Evolutionary conservation across 306 rosid genomes (phyloP).

Genomic region (Clitoria ternatea): DNA sequence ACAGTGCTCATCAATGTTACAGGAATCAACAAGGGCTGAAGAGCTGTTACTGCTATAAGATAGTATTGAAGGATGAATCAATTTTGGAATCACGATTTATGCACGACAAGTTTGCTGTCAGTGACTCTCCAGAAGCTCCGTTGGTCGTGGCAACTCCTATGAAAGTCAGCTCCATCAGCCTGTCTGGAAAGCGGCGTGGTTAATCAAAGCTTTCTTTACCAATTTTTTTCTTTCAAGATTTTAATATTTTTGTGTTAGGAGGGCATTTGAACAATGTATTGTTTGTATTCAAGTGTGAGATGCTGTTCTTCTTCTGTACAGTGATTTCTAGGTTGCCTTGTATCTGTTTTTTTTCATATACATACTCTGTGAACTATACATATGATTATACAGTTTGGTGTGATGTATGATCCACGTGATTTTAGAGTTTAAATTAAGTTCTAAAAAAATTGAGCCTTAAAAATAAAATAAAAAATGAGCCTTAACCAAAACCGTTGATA

Average conservation of each 20-base stretch:
- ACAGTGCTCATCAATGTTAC: constrained; percentile 79
- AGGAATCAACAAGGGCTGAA: constrained; percentile 90
- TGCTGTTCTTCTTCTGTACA: constrained; percentile 26
- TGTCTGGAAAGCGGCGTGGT: constrained; percentile 58
- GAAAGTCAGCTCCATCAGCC: constrained; percentile 94
- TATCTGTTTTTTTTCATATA: constrained; percentile 17
- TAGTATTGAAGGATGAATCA: constrained; percentile 81
- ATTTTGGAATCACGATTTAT: constrained; percentile 85
- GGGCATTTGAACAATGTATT: not conserved
- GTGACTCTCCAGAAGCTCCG: constrained; percentile 88
- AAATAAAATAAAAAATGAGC: no score
- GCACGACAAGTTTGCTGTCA: constrained; percentile 79
- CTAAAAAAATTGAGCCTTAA: no score
- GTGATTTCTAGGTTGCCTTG: constrained; percentile 19
- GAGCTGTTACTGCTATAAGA: constrained; percentile 94
- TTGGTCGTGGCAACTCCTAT: constrained; percentile 90
- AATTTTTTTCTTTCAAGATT: not conserved
- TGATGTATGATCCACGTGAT: no score
- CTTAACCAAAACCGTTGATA: no score
- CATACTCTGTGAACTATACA: no score
- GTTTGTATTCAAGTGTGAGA: constrained; percentile 6
- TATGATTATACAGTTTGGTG: constrained; percentile 21
- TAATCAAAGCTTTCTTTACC: constrained; percentile 12
- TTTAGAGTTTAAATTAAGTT: no score
- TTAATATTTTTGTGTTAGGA: not conserved